Conservation (phyloP, 768 basidiomycete genomes). For the Lyophyllum shimeji region DNA sequence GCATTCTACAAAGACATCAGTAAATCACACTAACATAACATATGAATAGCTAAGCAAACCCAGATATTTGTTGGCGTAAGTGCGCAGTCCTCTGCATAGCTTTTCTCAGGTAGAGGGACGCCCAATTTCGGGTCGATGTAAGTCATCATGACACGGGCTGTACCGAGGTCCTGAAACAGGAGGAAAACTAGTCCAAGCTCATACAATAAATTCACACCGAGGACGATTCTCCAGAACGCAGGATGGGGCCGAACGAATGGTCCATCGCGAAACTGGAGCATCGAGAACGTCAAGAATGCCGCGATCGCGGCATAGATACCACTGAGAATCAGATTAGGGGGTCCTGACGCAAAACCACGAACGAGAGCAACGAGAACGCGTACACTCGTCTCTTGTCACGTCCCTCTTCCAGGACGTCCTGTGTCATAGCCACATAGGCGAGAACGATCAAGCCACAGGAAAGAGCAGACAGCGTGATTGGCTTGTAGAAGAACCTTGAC, state of each 20-base stretch:
- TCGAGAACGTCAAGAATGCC: slow-evolving; percentile 78
- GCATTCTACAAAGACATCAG: slow-evolving; percentile 51
- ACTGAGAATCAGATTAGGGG: slow-evolving; percentile 34
- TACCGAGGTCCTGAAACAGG: slow-evolving; percentile 80
- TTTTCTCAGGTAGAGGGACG: slow-evolving; percentile 77
- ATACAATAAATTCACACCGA: slow-evolving; percentile 82
- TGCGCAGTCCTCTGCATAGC: slow-evolving; percentile 79
- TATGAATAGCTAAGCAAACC: slow-evolving; percentile 40
- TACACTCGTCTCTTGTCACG: slow-evolving; percentile 80
- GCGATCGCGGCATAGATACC: slow-evolving; percentile 75
- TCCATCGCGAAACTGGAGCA: slow-evolving; percentile 88
- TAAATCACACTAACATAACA: not conserved
- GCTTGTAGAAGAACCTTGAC: slow-evolving; percentile 84
- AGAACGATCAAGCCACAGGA: slow-evolving; percentile 63
- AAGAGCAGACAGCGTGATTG: slow-evolving; percentile 75
- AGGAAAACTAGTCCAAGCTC: slow-evolving; percentile 82
- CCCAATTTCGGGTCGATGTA: slow-evolving; percentile 74
- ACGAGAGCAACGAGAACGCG: slow-evolving; percentile 27
- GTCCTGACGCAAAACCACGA: slow-evolving; percentile 1
- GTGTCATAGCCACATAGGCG: slow-evolving; percentile 80
- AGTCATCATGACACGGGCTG: slow-evolving; percentile 77
- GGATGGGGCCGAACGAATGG: slow-evolving; percentile 89
- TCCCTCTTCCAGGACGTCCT: slow-evolving; percentile 84
- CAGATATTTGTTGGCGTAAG: slow-evolving; percentile 63
- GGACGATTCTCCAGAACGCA: slow-evolving; percentile 78